Base-by-base conservation (phyloP, 192 early-diverging fungal species). In the Coemansia sp. region DNA sequence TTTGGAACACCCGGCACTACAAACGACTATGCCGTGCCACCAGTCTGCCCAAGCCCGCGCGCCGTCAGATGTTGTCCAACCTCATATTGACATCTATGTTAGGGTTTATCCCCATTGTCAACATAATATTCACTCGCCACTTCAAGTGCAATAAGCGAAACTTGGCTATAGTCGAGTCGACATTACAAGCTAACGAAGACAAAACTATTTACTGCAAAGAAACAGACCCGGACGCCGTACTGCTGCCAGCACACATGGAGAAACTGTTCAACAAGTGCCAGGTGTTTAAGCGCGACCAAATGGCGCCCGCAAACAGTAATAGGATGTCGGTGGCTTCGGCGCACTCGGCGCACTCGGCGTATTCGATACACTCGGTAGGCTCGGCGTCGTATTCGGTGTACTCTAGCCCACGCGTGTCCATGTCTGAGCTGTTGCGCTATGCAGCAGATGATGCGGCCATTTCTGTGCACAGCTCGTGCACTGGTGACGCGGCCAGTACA, bases 131-230 rank as follows among this genome's bases (percentile, higher is more conserved):
- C 23, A 65, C 67, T 6, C 74, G 79, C 55, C 70, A 42, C 45
- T 81, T 81, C 57, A 81, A 76, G 48, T 73, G 79, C 62, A 81
- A 68, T 32, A 60, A 55, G n/a, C 79, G 79, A n/a, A 81, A 81
- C 31, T 57, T 81, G 34, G 25, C 45, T 8, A 46, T 75, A 10
- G 45, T 81, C 25, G 79, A 81, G 44, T 25, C 50, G 38, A 64
- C 69, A 23, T 55, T 81, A 44, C 70, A 76, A 31, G 39, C 50
- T 0, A 71, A 76, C 17, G 79, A 81, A 42, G 62, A 66, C 36
- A 62, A 32, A 23, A 58, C 45, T 7, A 6, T 69, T 23, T 73
- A 62, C 53, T 29, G 38, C 38, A 38, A 62, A 58, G 62, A 37
- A 55, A 5, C 50, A 34, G 5, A 38, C 14, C 5, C 37, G 1